These are phyloP conservation scores for Globisporangium spiculum DNA, from an alignment of 352 stramenopile species.

Conservation along the genomic window DNA sequence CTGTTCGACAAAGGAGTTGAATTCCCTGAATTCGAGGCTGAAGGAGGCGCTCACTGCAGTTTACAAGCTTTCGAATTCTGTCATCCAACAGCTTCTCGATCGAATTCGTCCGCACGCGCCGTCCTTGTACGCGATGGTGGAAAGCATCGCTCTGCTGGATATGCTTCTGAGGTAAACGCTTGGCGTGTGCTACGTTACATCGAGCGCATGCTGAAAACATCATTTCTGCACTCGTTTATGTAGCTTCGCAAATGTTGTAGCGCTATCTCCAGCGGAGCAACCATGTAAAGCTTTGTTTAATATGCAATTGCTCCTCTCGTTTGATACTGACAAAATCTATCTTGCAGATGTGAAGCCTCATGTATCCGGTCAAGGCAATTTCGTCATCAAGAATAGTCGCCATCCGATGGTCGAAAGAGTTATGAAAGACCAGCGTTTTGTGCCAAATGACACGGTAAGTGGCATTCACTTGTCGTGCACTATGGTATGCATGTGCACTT, in stretches of 20 bases:
- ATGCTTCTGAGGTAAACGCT: conserved; percentile 82
- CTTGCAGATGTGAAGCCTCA: conserved; percentile 61
- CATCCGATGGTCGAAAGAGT: conserved; percentile 75
- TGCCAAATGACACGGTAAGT: conserved; percentile 82
- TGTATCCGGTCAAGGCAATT: conserved; percentile 61
- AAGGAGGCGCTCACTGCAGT: conserved; percentile 81
- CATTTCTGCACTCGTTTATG: not conserved
- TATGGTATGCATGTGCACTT: not conserved
- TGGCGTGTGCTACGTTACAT: not conserved
- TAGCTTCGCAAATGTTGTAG: conserved; percentile 89
- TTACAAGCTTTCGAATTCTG: conserved; percentile 86
- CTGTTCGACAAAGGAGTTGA: conserved; percentile 87
- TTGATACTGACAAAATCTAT: conserved; percentile 2
- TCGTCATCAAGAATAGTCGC: conserved; percentile 79
- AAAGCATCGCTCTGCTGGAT: conserved; percentile 89
- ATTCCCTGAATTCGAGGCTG: conserved; percentile 80
- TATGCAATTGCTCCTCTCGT: not conserved
- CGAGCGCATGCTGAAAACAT: not conserved
- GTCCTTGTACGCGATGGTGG: conserved; percentile 82
- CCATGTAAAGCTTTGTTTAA: conserved; percentile 45
- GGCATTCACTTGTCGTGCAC: not conserved
- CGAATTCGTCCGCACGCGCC: conserved; percentile 72
- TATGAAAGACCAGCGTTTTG: conserved; percentile 67
- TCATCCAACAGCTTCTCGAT: conserved; percentile 82
- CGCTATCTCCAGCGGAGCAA: conserved; percentile 63